A percentile compares a stretch with the other conserved stretches of the same genome.
Conservation (phyloP, 2,329 filamentous ascomycete species). For the Penicillium sp. region DNA sequence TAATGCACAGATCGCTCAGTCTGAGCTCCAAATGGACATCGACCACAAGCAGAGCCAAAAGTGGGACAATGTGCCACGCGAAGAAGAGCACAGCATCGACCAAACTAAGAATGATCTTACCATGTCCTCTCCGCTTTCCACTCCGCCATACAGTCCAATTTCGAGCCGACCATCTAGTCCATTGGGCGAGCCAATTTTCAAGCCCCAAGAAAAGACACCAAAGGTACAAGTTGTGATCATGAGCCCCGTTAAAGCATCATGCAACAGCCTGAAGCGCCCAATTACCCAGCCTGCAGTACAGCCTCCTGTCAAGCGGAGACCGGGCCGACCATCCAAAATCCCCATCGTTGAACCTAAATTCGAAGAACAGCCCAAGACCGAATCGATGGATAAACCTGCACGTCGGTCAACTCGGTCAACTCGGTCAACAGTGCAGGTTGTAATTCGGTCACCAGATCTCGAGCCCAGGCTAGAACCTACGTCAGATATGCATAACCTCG, state of each 20-base stretch:
- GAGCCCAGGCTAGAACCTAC: background rate
- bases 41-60: background rate
- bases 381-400: background rate
- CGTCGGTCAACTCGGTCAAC: too few species aligned
- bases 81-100: background rate
- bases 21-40: background rate
- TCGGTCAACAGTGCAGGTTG: too few species aligned
- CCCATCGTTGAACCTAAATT: background rate
- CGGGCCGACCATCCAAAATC: constrained; percentile 8
- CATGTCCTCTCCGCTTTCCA: background rate
- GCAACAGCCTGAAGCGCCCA: constrained; percentile 11
- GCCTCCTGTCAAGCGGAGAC: constrained; percentile 18
- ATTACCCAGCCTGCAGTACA: constrained; percentile 10
- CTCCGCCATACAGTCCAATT: background rate
- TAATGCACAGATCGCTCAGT: background rate
- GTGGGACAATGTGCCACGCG: background rate
- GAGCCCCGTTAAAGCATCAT: constrained; percentile 1
- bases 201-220: background rate
- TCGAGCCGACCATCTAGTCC: background rate
- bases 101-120: background rate
- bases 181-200: background rate
- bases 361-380: background rate
- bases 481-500: background rate
- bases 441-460: background rate
- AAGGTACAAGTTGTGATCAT: constrained; percentile 14